phyloP scores from a whole-genome alignment of 176 grass and related monocot species.

The Zea luxurians region DNA sequence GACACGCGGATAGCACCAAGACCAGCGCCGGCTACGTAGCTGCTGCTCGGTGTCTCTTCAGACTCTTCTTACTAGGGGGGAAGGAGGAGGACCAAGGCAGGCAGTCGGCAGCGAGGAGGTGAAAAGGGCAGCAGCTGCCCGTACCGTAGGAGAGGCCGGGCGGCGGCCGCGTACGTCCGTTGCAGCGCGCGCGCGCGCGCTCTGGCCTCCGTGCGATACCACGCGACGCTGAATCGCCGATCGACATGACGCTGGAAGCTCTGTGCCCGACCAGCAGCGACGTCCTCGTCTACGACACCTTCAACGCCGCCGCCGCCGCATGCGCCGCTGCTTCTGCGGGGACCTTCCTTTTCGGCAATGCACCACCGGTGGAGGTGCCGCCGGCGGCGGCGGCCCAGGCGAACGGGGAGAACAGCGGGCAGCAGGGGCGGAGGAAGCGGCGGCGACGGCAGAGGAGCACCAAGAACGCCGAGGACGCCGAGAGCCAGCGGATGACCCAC shows the following conservation, averaged over 20 bases:
- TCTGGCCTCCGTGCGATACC: too few species aligned
- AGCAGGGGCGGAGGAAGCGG: constrained; percentile 60
- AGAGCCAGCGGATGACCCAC: constrained; percentile 89
- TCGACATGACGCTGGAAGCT: constrained; percentile 49
- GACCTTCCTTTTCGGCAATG: constrained; percentile 3
- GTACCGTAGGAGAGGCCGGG: too few species aligned
- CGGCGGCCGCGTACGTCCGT: too few species aligned
- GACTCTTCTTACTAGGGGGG: constrained; percentile 14
- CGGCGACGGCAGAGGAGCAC: constrained; percentile 51
- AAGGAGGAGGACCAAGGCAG: too few species aligned
- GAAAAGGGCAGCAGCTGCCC: too few species aligned
- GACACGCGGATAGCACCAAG: constrained; percentile 31
- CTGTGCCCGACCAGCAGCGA: constrained; percentile 31
- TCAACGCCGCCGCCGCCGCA: constrained; percentile 35
- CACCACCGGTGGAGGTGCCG: not conserved
- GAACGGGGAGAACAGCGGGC: not conserved
- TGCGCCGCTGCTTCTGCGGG: not conserved
- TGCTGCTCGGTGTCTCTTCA: not conserved
- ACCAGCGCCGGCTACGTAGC: not conserved
- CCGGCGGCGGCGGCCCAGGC: not conserved
- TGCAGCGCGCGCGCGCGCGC: too few species aligned
- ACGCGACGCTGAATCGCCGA: not conserved
- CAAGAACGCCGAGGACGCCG: constrained; percentile 74
- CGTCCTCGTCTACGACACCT: constrained; percentile 60
- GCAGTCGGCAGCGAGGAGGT: too few species aligned